phyloP scores from a whole-genome alignment of 306 rosid species.

The Glycine soja region DNA sequence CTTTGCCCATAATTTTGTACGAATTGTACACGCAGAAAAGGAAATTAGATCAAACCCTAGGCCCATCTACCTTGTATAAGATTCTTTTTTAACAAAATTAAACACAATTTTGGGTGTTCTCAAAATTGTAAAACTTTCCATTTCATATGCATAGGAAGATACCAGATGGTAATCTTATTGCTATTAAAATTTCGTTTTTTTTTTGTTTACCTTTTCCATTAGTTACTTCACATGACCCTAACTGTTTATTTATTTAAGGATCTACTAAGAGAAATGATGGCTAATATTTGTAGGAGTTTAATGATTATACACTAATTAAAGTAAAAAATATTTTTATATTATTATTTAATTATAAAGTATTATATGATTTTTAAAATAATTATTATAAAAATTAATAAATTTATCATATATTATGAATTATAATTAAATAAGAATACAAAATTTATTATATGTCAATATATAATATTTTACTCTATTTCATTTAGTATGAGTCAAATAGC shows the following conservation, averaged over 20 bases:
- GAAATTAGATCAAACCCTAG: conserved; percentile 15
- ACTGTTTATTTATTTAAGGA: neutral
- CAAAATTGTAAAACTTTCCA: neutral
- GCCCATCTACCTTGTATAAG: neutral
- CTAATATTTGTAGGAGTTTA: neutral
- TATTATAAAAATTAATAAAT: no score
- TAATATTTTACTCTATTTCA: neutral
- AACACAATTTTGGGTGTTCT: neutral
- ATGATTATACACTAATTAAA: no score
- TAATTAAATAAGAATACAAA: no score
- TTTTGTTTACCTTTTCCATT: neutral
- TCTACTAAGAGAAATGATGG: neutral
- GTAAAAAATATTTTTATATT: no score
- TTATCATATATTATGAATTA: no score
- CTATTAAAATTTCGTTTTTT: neutral
- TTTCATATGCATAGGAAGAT: neutral
- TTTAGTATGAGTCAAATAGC: neutral
- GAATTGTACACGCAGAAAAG: conserved; percentile 38
- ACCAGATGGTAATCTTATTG: neutral
- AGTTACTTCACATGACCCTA: neutral
- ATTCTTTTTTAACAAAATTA: conserved; percentile 18
- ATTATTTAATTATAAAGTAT: no score
- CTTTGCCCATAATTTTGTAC: conserved; percentile 38
- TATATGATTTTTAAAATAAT: no score
- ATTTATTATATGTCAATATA: no score